A percentile compares a stretch with the other conserved stretches of the same genome.
Evolutionary conservation across 192 early-diverging fungal species (phyloP).

Genomic region (Bifiguratus adelaidae): DNA sequence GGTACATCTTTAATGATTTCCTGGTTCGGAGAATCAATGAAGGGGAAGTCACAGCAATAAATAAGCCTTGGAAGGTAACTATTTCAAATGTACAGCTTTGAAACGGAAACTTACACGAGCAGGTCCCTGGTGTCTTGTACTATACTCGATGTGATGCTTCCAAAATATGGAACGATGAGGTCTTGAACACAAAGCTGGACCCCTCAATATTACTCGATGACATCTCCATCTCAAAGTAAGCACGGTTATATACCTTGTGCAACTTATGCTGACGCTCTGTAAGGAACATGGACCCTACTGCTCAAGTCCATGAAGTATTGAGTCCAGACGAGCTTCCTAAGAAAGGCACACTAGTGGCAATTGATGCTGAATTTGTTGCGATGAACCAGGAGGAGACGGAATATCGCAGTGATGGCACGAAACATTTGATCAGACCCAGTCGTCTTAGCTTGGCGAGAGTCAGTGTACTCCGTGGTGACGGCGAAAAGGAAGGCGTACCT

Average conservation of each 20-base stretch:
- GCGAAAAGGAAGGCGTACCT: slow-evolving; percentile 57
- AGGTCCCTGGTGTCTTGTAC: slow-evolving; percentile 58
- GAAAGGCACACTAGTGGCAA: slow-evolving; percentile 59
- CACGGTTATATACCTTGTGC: not conserved
- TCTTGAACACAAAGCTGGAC: slow-evolving; percentile 26
- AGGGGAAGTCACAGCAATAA: slow-evolving; percentile 51
- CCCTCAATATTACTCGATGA: slow-evolving; percentile 42
- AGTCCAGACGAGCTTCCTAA: slow-evolving; percentile 47
- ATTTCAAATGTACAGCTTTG: not conserved
- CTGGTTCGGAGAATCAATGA: slow-evolving; percentile 65
- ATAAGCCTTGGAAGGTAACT: slow-evolving; percentile 37
- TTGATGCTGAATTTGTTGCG: slow-evolving; percentile 96
- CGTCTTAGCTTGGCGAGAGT: slow-evolving; percentile 81
- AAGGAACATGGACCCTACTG: slow-evolving; percentile 33
- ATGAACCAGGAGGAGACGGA: slow-evolving; percentile 80
- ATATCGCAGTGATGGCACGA: slow-evolving; percentile 87
- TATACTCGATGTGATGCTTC: slow-evolving; percentile 49
- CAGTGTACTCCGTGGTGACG: slow-evolving; percentile 78
- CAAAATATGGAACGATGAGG: slow-evolving; percentile 31
- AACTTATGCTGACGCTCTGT: not conserved
- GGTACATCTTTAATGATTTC: slow-evolving; percentile 97
- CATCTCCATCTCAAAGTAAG: slow-evolving; percentile 50
- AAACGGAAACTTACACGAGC: not conserved
- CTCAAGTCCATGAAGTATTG: slow-evolving; percentile 36
- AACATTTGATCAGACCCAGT: slow-evolving; percentile 68